These are phyloP conservation scores for Leccinum broughii DNA, from an alignment of 768 basidiomycete species.

Conservation along the genomic window DNA sequence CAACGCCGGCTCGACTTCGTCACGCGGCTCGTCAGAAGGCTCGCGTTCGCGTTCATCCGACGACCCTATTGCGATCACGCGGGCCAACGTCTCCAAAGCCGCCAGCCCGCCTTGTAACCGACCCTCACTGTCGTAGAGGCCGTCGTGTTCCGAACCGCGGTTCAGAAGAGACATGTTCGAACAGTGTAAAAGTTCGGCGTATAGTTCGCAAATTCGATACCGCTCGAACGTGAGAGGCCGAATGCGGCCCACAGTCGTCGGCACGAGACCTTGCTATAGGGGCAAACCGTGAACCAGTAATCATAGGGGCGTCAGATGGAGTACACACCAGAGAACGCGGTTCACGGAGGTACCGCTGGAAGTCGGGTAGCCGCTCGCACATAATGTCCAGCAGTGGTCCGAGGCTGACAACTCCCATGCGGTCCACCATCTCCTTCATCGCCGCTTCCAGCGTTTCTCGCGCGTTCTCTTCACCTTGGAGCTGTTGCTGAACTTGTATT, in stretches of 20 bases:
- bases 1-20: slow-evolving; percentile 60
- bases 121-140: slow-evolving; percentile 80
- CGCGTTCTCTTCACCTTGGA: slow-evolving; percentile 54
- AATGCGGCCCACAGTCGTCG: slow-evolving; percentile 72
- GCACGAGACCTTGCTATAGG: slow-evolving; percentile 60
- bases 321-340: slow-evolving; percentile 77
- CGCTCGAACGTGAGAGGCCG: slow-evolving; percentile 91
- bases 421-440: slow-evolving; percentile 78
- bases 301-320: slow-evolving; percentile 3
- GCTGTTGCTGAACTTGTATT: slow-evolving; percentile 81
- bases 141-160: slow-evolving; percentile 64
- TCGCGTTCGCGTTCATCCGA: slow-evolving; percentile 56
- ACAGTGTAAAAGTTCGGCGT: slow-evolving; percentile 95
- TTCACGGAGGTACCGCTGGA: slow-evolving; percentile 66
- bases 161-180: slow-evolving; percentile 98
- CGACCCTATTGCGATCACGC: slow-evolving; percentile 70
- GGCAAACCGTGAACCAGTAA: slow-evolving; percentile 12
- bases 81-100: slow-evolving; percentile 83
- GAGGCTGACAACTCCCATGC: slow-evolving; percentile 89
- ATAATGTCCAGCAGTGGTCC: slow-evolving; percentile 77
- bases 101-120: slow-evolving; percentile 84
- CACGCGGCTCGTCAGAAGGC: slow-evolving; percentile 54
- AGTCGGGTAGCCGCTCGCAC: slow-evolving; percentile 61
- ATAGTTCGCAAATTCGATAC: slow-evolving; percentile 93
- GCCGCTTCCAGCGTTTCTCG: slow-evolving; percentile 68